phyloP scores from a whole-genome alignment of 805 yeast species.

The Naumovozyma baii region DNA sequence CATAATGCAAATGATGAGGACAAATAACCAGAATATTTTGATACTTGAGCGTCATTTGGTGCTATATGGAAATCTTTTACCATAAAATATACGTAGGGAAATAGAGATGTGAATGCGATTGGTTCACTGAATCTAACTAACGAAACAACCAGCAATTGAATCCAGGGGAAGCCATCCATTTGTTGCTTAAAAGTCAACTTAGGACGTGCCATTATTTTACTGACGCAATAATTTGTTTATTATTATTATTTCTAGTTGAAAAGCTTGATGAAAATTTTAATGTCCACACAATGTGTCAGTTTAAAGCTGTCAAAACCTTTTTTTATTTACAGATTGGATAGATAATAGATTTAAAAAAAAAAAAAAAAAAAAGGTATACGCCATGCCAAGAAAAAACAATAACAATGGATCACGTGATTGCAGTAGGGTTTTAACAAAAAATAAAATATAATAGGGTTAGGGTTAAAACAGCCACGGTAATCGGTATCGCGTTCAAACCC shows the following conservation, averaged over 20 bases:
- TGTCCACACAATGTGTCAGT: too few species aligned
- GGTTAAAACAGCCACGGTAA: constrained; percentile 23
- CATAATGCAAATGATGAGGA: constrained; percentile 53
- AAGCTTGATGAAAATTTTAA: too few species aligned
- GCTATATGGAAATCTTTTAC: constrained; percentile 47
- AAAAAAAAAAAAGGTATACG: too few species aligned
- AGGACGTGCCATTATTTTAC: constrained; percentile 5
- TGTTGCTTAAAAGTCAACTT: constrained; percentile 38
- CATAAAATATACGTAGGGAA: constrained; percentile 58
- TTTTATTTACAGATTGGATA: not conserved
- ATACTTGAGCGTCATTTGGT: constrained; percentile 41
- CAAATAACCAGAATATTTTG: constrained; percentile 52
- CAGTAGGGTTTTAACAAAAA: not conserved
- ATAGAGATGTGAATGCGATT: constrained; percentile 51
- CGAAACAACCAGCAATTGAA: constrained; percentile 36
- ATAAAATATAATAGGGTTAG: constrained; percentile 4
- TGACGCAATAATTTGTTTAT: not conserved
- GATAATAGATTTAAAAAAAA: not conserved
- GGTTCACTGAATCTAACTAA: constrained; percentile 52
- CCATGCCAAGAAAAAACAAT: not conserved
- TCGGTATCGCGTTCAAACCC: constrained; percentile 31
- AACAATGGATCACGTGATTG: not conserved
- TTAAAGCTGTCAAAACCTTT: too few species aligned
- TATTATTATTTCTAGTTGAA: too few species aligned
- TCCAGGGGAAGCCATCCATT: constrained; percentile 46